These are phyloP conservation scores for Boletus nobilissimus DNA, from an alignment of 1,284 basidiomycete species.

Conservation along the genomic window DNA sequence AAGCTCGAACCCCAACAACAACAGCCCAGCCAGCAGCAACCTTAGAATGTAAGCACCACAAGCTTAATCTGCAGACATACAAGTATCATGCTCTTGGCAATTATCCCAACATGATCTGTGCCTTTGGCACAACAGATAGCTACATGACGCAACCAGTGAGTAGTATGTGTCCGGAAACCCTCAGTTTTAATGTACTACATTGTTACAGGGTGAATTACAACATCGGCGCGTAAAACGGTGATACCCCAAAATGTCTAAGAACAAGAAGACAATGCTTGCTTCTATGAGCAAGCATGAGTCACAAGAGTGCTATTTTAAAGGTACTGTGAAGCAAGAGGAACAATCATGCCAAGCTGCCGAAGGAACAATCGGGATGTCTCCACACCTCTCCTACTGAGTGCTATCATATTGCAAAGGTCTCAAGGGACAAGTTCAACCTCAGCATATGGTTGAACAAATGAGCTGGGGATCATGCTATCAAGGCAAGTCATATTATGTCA, in stretches of 20 bases:
- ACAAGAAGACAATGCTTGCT: neutral
- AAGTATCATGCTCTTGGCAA: too few species aligned
- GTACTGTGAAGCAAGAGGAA: neutral
- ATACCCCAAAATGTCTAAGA: neutral
- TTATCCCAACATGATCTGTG: too few species aligned
- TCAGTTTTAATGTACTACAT: too few species aligned
- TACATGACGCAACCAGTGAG: neutral
- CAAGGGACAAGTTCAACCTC: neutral
- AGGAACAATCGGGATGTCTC: neutral
- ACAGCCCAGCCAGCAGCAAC: too few species aligned
- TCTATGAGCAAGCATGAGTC: neutral
- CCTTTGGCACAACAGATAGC: neutral
- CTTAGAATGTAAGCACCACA: too few species aligned
- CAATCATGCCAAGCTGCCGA: too few species aligned
- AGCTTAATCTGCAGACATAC: too few species aligned
- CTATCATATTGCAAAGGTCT: neutral
- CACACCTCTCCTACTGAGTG: neutral
- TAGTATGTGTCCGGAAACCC: neutral
- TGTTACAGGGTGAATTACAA: neutral
- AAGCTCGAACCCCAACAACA: too few species aligned
- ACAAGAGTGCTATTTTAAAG: neutral
- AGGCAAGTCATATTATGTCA: neutral
- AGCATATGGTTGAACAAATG: neutral
- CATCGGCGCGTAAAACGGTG: neutral
- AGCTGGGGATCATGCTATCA: neutral